Evolutionary conservation across 495 filamentous ascomycete genomes (phyloP).

Genomic region (Penicillium verhagenii): DNA sequence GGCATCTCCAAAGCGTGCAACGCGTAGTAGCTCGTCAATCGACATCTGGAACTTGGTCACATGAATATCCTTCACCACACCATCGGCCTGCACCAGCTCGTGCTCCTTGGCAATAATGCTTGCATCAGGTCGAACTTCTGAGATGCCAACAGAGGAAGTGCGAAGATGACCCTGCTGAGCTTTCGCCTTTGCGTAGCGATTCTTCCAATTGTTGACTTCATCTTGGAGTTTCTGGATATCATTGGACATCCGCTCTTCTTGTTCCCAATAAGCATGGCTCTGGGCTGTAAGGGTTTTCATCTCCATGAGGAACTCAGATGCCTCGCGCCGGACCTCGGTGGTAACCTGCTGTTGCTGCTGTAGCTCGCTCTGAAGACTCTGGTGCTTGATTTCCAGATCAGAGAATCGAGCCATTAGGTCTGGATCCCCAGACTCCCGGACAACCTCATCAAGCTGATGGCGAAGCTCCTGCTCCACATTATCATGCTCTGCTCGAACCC

Average conservation of each 20-base stretch:
- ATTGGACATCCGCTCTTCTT: conserved; percentile 71
- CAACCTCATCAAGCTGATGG: conserved; percentile 59
- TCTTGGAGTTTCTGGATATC: conserved; percentile 73
- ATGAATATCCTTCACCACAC: conserved; percentile 84
- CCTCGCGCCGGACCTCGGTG: conserved; percentile 82
- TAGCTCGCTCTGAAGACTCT: conserved; percentile 67
- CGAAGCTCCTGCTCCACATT: conserved; percentile 61
- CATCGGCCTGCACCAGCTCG: conserved; percentile 67
- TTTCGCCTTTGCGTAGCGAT: conserved; percentile 82
- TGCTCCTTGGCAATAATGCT: conserved; percentile 63
- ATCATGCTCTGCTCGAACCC: conserved; percentile 64
- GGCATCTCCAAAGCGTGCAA: conserved; percentile 70
- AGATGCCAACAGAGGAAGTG: conserved; percentile 72
- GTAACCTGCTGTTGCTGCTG: conserved; percentile 79
- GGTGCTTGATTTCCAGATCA: conserved; percentile 68
- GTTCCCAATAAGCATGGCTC: conserved; percentile 73
- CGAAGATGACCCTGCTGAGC: conserved; percentile 80
- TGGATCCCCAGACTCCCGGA: conserved; percentile 34
- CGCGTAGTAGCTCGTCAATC: conserved; percentile 86
- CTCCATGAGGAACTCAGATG: conserved; percentile 78
- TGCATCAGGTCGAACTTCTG: conserved; percentile 61
- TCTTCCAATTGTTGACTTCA: conserved; percentile 85
- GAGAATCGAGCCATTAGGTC: conserved; percentile 56
- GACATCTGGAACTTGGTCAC: conserved; percentile 94
- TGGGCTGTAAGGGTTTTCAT: conserved; percentile 85